Conservation (phyloP, 2,329 filamentous ascomycete genomes). For the Clonostachys solani region DNA sequence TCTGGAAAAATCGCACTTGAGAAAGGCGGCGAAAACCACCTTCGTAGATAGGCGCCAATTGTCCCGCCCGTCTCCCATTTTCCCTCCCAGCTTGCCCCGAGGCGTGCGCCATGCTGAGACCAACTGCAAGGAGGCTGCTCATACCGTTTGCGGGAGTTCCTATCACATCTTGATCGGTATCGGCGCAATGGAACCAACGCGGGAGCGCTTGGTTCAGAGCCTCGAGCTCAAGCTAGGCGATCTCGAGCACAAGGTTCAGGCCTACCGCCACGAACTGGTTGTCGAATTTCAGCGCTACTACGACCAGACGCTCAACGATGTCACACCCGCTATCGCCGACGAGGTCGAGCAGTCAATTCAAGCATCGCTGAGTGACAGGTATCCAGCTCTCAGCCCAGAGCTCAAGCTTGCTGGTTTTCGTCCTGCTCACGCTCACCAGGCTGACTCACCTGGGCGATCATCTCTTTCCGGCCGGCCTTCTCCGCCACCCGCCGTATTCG, state of each 20-base stretch:
- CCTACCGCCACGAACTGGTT: conserved; percentile 53
- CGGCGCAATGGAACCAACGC: conserved; percentile 25
- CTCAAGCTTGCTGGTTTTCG: conserved; percentile 11
- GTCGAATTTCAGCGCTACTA: conserved; percentile 53
- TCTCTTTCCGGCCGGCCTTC: background rate
- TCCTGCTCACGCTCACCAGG: too few relatives aligned
- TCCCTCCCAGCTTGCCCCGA: conserved; percentile 1
- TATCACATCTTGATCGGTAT: conserved; percentile 2
- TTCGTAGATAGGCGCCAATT: background rate
- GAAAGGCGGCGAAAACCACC: background rate
- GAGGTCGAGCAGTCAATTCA: conserved; percentile 41
- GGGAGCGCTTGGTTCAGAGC: conserved; percentile 38
- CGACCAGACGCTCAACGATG: conserved; percentile 34
- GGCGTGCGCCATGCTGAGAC: conserved; percentile 32
- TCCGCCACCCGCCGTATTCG: conserved; percentile 5
- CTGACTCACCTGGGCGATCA: background rate
- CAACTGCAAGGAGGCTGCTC: conserved; percentile 16
- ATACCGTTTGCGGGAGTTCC: conserved; percentile 19
- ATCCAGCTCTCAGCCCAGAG: conserved; percentile 36
- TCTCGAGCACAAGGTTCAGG: conserved; percentile 52
- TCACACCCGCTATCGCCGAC: conserved; percentile 36
- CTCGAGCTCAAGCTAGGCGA: conserved; percentile 49
- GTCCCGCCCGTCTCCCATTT: background rate
- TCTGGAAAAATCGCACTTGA: too few relatives aligned
- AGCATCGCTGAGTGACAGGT: conserved; percentile 34